Evolutionary conservation across 2,329 filamentous ascomycete species (phyloP).

Genomic region (Phoma sp.): DNA sequence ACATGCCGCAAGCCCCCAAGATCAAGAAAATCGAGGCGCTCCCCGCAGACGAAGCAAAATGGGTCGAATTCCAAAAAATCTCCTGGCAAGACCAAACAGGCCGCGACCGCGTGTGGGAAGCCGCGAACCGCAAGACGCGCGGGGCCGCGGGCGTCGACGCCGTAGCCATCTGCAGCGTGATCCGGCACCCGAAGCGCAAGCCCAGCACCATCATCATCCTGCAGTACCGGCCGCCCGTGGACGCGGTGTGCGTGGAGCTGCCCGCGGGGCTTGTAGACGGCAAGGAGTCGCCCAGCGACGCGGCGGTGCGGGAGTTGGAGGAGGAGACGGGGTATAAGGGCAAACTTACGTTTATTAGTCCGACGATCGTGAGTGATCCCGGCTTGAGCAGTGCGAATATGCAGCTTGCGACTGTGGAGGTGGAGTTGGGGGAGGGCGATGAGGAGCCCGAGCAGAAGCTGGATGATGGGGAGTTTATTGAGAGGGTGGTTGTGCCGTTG

Average conservation of each 20-base stretch:
- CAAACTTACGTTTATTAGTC: constrained; percentile 58
- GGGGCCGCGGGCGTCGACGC: constrained; percentile 64
- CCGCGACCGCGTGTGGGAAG: constrained; percentile 57
- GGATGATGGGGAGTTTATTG: constrained; percentile 67
- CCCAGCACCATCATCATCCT: constrained; percentile 62
- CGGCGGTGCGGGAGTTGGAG: constrained; percentile 63
- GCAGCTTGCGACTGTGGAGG: constrained; percentile 66
- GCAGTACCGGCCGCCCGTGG: constrained; percentile 65
- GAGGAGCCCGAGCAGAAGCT: constrained; percentile 62
- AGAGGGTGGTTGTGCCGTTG: constrained; percentile 64
- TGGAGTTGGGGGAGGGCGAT: constrained; percentile 58
- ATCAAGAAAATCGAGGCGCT: constrained; percentile 54
- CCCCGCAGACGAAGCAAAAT: constrained; percentile 59
- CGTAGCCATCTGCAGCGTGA: constrained; percentile 64
- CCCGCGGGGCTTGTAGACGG: constrained; percentile 66
- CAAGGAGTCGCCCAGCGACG: constrained; percentile 61
- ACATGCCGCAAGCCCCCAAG: constrained; percentile 41
- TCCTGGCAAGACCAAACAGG: constrained; percentile 56
- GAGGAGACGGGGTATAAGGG: constrained; percentile 70
- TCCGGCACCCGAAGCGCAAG: constrained; percentile 55
- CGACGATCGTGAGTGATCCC: constrained; percentile 71
- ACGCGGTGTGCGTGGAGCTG: constrained; percentile 65
- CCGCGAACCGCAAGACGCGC: constrained; percentile 58
- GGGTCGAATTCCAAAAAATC: constrained; percentile 63
- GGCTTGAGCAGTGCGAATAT: constrained; percentile 67